Evolutionary conservation across 2,329 filamentous ascomycete species (phyloP), one percentile per base, ranked within the genome.

Genomic region (Lachnellula subtilissima): DNA sequence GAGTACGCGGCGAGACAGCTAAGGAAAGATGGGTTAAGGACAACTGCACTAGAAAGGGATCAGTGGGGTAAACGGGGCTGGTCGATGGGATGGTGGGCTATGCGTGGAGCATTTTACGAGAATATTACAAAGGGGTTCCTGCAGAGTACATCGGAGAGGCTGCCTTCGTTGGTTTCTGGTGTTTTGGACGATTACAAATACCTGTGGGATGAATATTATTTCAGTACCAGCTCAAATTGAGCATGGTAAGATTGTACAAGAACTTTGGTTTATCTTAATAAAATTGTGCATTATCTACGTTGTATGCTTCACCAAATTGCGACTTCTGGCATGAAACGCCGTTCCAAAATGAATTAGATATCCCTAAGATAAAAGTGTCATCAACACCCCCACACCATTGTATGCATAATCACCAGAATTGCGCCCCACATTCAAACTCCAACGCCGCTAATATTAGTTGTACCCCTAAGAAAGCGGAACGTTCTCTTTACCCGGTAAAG

Each of bases 141-240:
- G 7, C 77, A 78, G 32, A 87, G 85, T 37, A 65, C 65, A 19
- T 62, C 57, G 48, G 59, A 66, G 47, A 64, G 58, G 48, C 48
- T 69, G n/a, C 67, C 66, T 80, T 96, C 62, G 62, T 83, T 99
- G 69, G 78, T 96, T 23, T 88, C 86, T 8, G 90, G 89, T 55
- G 87, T 99, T 47, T 74, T 97, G 61, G 91, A 97, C 70, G 94
- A 99, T 71, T 99, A 99, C 70, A 90, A 96, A 73, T 97, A 95
- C 71, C 78, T 99, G 35, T 99, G 94, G 94, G 91, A 97, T 74
- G 92, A 95, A 66, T 97, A 97, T 73, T 95, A 97, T 74, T 99
- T 97, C 43, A 70, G 68, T 60, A 69, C 67, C 6, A 69, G 67
- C 50, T 65, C 67, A 3, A 66, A 69, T 53, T 69, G 59, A 60